These are phyloP conservation scores for Saccharomycopsis guyanensis DNA, from an alignment of 805 yeast genomes.

Conservation along the genomic window DNA sequence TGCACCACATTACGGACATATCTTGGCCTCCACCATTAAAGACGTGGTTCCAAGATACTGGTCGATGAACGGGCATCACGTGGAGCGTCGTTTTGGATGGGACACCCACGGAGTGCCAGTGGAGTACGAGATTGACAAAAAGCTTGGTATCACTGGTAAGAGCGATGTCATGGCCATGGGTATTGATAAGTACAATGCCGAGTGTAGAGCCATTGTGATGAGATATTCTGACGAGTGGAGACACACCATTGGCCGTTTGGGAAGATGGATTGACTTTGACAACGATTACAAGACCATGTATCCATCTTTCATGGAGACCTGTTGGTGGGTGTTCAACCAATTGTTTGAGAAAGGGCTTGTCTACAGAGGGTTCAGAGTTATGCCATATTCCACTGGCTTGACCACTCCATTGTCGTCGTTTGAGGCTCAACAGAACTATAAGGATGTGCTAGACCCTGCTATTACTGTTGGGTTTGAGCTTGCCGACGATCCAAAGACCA, in stretches of 20 bases:
- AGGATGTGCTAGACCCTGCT: slow-evolving; percentile 95
- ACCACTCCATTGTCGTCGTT: slow-evolving; percentile 96
- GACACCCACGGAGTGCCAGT: slow-evolving; percentile 99
- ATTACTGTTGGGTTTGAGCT: slow-evolving; percentile 86
- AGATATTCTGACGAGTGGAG: slow-evolving; percentile 95
- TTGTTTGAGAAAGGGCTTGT: slow-evolving; percentile 80
- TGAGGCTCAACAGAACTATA: slow-evolving; percentile 97
- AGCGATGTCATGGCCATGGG: slow-evolving; percentile 94
- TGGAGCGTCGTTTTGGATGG: slow-evolving; percentile 98
- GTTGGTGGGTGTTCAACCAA: slow-evolving; percentile 97
- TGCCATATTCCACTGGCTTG: slow-evolving; percentile 98
- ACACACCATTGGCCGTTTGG: slow-evolving; percentile 83
- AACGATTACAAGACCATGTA: slow-evolving; percentile 96
- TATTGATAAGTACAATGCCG: slow-evolving; percentile 85
- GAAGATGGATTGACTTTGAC: slow-evolving; percentile 99
- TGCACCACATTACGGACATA: slow-evolving; percentile 98
- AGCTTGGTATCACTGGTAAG: slow-evolving; percentile 84
- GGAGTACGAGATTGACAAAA: slow-evolving; percentile 98
- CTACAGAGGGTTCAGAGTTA: slow-evolving; percentile 91
- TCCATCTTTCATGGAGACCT: slow-evolving; percentile 95
- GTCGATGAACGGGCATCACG: slow-evolving; percentile 93
- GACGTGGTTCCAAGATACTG: slow-evolving; percentile 98
- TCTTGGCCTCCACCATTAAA: slow-evolving; percentile 92
- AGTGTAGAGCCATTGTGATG: slow-evolving; percentile 97
- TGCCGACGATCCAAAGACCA: slow-evolving; percentile 70